These are phyloP conservation scores for Nitzschia sp. DNA, from an alignment of 108 stramenopile genomes.

Conservation along the genomic window DNA sequence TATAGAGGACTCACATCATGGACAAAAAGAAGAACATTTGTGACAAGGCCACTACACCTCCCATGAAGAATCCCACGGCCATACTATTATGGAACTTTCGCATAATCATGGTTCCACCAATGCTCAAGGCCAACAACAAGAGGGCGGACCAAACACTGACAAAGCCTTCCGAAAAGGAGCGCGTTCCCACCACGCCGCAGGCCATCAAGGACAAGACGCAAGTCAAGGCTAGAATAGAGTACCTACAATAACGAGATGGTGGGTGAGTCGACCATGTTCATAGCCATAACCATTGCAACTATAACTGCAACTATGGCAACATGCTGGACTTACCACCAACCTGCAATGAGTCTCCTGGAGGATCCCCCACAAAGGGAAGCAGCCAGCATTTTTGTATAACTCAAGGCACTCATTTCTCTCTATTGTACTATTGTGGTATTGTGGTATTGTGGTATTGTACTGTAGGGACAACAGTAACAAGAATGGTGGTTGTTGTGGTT, in stretches of 20 bases:
- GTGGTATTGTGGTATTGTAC: no score
- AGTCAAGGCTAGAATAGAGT: conserved; percentile 76
- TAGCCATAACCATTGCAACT: neutral
- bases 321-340: conserved; percentile 81
- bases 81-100: conserved; percentile 84
- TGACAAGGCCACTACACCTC: conserved; percentile 72
- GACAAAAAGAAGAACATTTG: conserved; percentile 84
- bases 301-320: neutral
- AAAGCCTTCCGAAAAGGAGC: conserved; percentile 69
- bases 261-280: neutral
- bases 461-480: no score
- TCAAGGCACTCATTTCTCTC: conserved; percentile 31
- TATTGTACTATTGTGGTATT: no score
- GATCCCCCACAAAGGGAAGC: conserved; percentile 74
- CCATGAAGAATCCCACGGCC: conserved; percentile 88
- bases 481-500: no score
- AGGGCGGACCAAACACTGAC: conserved; percentile 70
- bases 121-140: conserved; percentile 61
- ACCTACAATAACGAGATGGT: conserved; percentile 43
- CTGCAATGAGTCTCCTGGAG: conserved; percentile 83
- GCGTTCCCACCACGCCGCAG: conserved; percentile 65
- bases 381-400: conserved; percentile 63
- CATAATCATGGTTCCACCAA: conserved; percentile 90
- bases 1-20: conserved; percentile 55
- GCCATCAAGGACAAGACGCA: conserved; percentile 60